Conservation (phyloP, 1,139 yeast species). For the Pichia kudriavzevii region DNA sequence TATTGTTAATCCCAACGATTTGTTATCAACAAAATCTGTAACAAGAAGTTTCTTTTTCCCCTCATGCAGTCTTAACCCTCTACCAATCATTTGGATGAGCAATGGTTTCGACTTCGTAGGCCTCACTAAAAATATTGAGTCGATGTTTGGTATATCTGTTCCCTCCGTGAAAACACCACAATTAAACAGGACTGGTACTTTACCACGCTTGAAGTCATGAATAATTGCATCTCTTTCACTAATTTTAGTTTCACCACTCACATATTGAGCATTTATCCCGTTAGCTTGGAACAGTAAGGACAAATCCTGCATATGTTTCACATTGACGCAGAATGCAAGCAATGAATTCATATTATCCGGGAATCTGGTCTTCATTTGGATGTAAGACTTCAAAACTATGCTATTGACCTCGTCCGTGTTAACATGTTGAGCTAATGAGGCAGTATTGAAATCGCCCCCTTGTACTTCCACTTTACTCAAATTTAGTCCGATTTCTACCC, state of each 20-base stretch:
- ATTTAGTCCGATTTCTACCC: slow-evolving; percentile 39
- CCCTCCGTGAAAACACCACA: slow-evolving; percentile 94
- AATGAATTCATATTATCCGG: slow-evolving; percentile 46
- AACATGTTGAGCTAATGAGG: slow-evolving; percentile 46
- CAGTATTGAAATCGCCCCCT: slow-evolving; percentile 45
- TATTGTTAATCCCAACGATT: slow-evolving; percentile 49
- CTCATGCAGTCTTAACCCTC: slow-evolving; percentile 65
- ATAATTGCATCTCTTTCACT: slow-evolving; percentile 47
- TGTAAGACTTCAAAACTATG: slow-evolving; percentile 53
- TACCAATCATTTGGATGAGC: slow-evolving; percentile 82
- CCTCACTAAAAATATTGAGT: slow-evolving; percentile 67
- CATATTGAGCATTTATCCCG: slow-evolving; percentile 68
- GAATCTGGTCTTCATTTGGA: slow-evolving; percentile 32
- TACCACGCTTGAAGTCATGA: slow-evolving; percentile 52
- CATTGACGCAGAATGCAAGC: slow-evolving; percentile 69
- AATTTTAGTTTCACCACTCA: slow-evolving; percentile 58
- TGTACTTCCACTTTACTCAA: slow-evolving; percentile 30
- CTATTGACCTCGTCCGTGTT: slow-evolving; percentile 48
- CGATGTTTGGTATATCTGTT: slow-evolving; percentile 88
- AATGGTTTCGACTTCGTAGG: slow-evolving; percentile 74
- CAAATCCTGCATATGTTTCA: slow-evolving; percentile 55
- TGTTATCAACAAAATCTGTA: slow-evolving; percentile 66
- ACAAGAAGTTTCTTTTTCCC: slow-evolving; percentile 65
- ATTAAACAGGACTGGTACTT: slow-evolving; percentile 68
- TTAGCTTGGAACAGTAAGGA: slow-evolving; percentile 45